Base-by-base conservation (phyloP, 2,329 filamentous ascomycete species). In the Triangularia verruculosa region DNA sequence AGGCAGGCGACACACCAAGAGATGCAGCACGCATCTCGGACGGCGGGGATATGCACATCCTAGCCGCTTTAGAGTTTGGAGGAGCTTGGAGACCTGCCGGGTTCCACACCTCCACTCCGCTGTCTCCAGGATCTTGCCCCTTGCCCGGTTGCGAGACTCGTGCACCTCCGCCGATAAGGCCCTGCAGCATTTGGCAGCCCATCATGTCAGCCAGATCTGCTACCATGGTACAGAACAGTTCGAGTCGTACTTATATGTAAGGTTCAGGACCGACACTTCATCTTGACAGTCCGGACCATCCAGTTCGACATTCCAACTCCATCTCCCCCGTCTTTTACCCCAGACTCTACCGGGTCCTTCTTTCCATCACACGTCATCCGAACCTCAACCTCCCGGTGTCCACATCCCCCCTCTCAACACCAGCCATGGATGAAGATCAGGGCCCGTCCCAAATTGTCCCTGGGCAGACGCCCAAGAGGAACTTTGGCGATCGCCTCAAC, bases 401-500 rank as follows among this genome's bases (percentile, higher is more conserved):
- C 32, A 58, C 56, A 39, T 24, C 32, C 20, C 20, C 52, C 20
- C 52, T 25, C 17, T 39, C 13, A 39, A 39, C 56, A 20, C 55
- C 32, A 34, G n/a, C 30, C 54, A 22, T 34, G 55, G 34, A 86
- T 67, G 83, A 86, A 70, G 82, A 85, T 66, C 80, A 84, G 61
- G 80, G 76, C 3, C 83, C 83, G 15, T 79, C 80, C 13, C 76
- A 78, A 56, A 83, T 86, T 70, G 75, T 77, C 66, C 80, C 82
- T 15, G 74, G 74, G 57, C 67, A 72, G 28, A 67, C 72, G 6
- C 72, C 75, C 17, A 74, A 72, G 61, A 74, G 69, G 63, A 74
- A 72, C 15, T 57, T 78, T n/a, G 71, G 68, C 60, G 70, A 74
- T 57, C 71, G 72, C 20, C 28, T 78, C 12, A 67, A 66, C 30